phyloP scores from a whole-genome alignment of 1,139 yeast species.

The Debaryomyces fabryi region DNA sequence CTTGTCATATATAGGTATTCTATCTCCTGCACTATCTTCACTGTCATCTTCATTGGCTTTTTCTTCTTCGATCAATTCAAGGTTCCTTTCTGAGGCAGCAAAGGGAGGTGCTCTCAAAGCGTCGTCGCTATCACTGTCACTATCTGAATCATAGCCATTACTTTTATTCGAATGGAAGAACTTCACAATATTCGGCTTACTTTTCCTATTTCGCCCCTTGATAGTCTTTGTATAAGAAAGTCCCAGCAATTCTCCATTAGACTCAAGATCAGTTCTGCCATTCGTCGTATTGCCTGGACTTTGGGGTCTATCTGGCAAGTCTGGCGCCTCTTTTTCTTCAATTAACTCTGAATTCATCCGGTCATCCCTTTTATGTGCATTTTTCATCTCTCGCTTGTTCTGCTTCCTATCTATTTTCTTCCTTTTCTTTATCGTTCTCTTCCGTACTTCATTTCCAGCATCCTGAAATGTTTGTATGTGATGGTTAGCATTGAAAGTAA shows the following conservation, averaged over 20 bases:
- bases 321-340: slow-evolving; percentile 1
- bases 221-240: slow-evolving; percentile 20
- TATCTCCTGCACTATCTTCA: neutral
- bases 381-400: neutral
- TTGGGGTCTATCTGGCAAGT: neutral
- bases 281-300: neutral
- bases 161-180: slow-evolving; percentile 22
- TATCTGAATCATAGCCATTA: slow-evolving; percentile 20
- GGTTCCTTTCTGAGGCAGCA: slow-evolving; percentile 12
- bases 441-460: neutral
- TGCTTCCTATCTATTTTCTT: neutral
- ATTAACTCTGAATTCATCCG: neutral
- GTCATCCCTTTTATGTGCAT: neutral
- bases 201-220: slow-evolving; percentile 14
- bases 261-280: neutral
- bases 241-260: slow-evolving; percentile 7
- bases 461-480: slow-evolving; percentile 19
- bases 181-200: slow-evolving; percentile 21
- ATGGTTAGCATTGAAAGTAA: slow-evolving; percentile 31
- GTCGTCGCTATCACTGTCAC: slow-evolving; percentile 21
- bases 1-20: neutral
- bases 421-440: neutral
- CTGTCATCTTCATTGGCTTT: slow-evolving; percentile 9
- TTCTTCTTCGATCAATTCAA: slow-evolving; percentile 26
- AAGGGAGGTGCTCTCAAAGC: slow-evolving; percentile 3